Base-by-base conservation (phyloP, 371 early-diverging fungal genomes). In the Basidiobolus meristosporus region DNA sequence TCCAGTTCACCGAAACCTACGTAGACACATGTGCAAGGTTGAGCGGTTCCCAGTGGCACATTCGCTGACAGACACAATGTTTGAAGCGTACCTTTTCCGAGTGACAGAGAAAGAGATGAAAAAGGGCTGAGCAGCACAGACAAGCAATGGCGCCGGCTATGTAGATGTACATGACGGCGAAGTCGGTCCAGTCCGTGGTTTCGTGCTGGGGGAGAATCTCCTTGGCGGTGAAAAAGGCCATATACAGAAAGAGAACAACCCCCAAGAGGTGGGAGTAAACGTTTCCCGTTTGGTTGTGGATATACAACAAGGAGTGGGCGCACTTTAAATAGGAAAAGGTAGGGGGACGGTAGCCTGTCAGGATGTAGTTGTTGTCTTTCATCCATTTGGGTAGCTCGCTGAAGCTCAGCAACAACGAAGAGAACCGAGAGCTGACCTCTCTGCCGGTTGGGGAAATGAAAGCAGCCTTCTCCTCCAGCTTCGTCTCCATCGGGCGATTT, bases 41-140 rank as follows among this genome's bases (percentile, higher is more conserved):
- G n/a, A n/a, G n/a, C n/a, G n/a, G n/a, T n/a, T n/a, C n/a, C 5
- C 15, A 39, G 4, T 16, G 7, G 39, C 10, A 18, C n/a, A 39
- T 4, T 7, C n/a, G 40, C 64, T 68, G 40, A 75, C 71, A 49
- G 66, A 71, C 16, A 50, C 50, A 36, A 68, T 5, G 10, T 6
- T 31, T 39, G 12, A 52, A 47, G 38, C 63, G 53, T 10, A 82
- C 82, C 16, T 48, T 49, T 39, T 74, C 68, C 39, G 90, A 90
- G 54, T 91, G 92, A 47, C 87, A 88, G n/a, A 69, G 62, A 38
- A 84, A 78, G 26, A 78, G 63, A 54, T 95, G 95, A 49, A 80
- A 95, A 20, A 62, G 51, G 1, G 82, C 71, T 21, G 86, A 85
- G 38, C 80, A 64, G 1, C 72, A 74, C 38, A 95, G 63, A 52